Percentiles rank a stretch among this genome's conserved stretches.
phyloP scores from a whole-genome alignment of 2,329 filamentous ascomycete species.

The Aspergillus pseudoglaucus region DNA sequence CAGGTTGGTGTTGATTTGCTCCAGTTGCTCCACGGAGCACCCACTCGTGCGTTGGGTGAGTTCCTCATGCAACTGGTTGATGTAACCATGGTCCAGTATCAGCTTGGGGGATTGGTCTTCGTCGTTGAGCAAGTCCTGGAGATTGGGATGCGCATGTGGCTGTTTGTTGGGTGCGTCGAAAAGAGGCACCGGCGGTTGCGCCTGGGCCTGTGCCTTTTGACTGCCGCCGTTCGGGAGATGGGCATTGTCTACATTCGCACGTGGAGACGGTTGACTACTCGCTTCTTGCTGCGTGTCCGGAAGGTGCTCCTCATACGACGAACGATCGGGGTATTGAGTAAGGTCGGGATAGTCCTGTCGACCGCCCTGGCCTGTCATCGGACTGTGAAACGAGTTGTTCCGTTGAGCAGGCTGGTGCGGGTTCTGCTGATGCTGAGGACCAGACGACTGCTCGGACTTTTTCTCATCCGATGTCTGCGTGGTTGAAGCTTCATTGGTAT shows the following conservation, averaged over 20 bases:
- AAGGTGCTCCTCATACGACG: conserved; percentile 53
- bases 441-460: conserved; percentile 66
- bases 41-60: conserved; percentile 65
- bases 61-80: conserved; percentile 54
- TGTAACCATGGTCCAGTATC: conserved; percentile 43
- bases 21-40: conserved; percentile 84
- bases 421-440: conserved; percentile 51
- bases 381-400: conserved; percentile 50
- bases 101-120: conserved; percentile 25
- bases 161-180: conserved; percentile 30
- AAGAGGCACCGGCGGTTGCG: conserved; percentile 33
- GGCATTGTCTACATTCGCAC: conserved; percentile 24
- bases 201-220: conserved; percentile 31
- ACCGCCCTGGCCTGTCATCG: conserved; percentile 35
- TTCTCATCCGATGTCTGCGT: conserved; percentile 79
- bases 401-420: neutral
- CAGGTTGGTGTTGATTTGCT: conserved; percentile 82
- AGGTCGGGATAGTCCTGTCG: conserved; percentile 51
- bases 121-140: conserved; percentile 29
- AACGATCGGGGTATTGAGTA: conserved; percentile 41
- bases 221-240: conserved; percentile 25
- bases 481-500: conserved; percentile 81
- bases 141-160: conserved; percentile 17
- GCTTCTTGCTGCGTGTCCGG: conserved; percentile 57
- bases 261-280: conserved; percentile 27